Conservation (phyloP, 208 protist species). For the Strigomonas culicis region DNA sequence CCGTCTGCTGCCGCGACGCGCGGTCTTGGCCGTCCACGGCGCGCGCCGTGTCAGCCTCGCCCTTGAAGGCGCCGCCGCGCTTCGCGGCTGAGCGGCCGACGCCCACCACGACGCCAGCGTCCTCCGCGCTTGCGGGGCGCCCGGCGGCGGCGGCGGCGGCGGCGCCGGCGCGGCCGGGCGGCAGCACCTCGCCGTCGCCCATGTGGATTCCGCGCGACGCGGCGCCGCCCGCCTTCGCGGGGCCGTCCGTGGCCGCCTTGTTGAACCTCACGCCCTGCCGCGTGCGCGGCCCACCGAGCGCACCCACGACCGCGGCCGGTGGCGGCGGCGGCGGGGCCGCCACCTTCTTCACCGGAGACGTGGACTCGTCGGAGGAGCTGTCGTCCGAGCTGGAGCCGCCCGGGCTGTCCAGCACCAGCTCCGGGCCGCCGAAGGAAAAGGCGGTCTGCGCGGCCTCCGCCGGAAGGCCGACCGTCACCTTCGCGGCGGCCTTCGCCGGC, state of each 20-base stretch:
- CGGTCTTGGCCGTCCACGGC: slow-evolving; percentile 30
- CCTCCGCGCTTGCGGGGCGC: background rate
- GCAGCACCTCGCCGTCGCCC: background rate
- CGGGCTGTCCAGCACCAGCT: slow-evolving; percentile 25
- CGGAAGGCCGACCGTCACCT: background rate
- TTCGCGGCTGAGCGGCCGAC: slow-evolving; percentile 11
- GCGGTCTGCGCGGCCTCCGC: background rate
- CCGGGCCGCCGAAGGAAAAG: slow-evolving; percentile 19
- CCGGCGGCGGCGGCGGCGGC: background rate
- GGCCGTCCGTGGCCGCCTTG: background rate
- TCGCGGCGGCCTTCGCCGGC: background rate
- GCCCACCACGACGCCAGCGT: slow-evolving; percentile 8
- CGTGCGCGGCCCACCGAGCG: background rate
- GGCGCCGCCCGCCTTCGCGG: background rate
- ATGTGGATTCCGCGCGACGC: background rate
- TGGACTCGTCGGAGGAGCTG: slow-evolving; percentile 13
- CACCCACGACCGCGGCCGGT: too few species aligned
- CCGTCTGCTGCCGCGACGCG: slow-evolving; percentile 25
- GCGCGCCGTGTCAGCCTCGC: slow-evolving; percentile 19
- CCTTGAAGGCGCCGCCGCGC: background rate
- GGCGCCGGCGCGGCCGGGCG: background rate
- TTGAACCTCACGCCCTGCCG: slow-evolving; percentile 34
- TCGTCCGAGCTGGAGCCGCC: slow-evolving; percentile 18
- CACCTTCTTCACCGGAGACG: background rate
- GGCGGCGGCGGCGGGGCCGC: slow-evolving; percentile 7